These are phyloP conservation scores for Mycena alexandri DNA, from an alignment of 768 basidiomycete species.

Conservation along the genomic window DNA sequence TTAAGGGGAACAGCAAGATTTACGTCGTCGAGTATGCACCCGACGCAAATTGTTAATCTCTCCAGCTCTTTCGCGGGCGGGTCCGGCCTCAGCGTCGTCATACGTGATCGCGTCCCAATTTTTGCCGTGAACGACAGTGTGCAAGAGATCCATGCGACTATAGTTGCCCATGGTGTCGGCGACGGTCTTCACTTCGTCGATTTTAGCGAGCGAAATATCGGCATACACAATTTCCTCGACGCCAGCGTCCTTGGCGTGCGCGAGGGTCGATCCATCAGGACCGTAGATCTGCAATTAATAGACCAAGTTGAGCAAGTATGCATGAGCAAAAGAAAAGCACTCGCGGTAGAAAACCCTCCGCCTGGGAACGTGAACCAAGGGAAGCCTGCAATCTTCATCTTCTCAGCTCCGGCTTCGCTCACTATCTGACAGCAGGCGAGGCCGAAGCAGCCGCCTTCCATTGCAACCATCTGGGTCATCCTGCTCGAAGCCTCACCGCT, in stretches of 20 bases:
- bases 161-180: constrained; percentile 47
- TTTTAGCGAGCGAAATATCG: constrained; percentile 46
- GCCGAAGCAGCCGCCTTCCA: constrained; percentile 49
- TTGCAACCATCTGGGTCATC: constrained; percentile 47
- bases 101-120: constrained; percentile 44
- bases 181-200: constrained; percentile 45
- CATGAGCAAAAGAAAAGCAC: too few species aligned
- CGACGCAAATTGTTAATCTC: constrained; percentile 31
- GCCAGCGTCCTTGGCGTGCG: constrained; percentile 41
- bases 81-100: constrained; percentile 23
- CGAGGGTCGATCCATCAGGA: constrained; percentile 45
- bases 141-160: constrained; percentile 44
- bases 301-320: neutral
- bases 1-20: neutral
- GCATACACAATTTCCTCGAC: constrained; percentile 46
- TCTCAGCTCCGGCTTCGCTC: constrained; percentile 44
- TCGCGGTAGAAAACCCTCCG: constrained; percentile 43
- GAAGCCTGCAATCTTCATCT: constrained; percentile 46
- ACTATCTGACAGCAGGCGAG: constrained; percentile 47
- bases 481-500: constrained; percentile 46
- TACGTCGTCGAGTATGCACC: constrained; percentile 25
- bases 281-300: constrained; percentile 46
- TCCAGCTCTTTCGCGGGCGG: constrained; percentile 19
- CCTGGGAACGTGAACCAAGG: constrained; percentile 48
- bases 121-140: constrained; percentile 44